These are phyloP conservation scores for Physaria fendleri DNA, from an alignment of 345 rosid species.

Conservation along the genomic window DNA sequence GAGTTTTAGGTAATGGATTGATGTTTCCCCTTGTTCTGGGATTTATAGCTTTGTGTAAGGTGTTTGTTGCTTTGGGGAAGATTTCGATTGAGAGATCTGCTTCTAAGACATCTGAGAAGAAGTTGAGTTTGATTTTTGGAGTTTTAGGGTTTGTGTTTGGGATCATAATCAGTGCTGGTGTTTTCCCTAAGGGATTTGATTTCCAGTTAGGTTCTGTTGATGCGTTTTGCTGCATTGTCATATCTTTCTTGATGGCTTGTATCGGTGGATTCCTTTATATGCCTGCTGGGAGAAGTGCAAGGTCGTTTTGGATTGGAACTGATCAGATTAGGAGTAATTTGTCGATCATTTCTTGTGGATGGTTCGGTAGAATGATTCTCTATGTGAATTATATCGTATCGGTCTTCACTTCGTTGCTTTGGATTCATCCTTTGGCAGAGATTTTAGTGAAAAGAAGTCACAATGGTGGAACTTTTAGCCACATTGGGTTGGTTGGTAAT, in stretches of 20 bases:
- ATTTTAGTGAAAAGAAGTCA: conserved; percentile 36
- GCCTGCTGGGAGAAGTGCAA: conserved; percentile 68
- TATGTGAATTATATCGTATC: conserved; percentile 40
- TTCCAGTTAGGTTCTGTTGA: conserved; percentile 53
- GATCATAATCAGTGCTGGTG: conserved; percentile 42
- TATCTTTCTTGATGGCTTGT: conserved; percentile 57
- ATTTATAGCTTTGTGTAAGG: conserved; percentile 40
- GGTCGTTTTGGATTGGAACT: conserved; percentile 91
- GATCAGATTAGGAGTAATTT: conserved; percentile 70
- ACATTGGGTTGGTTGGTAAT: conserved; percentile 46
- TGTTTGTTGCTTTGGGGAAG: conserved; percentile 41
- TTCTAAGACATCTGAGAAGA: conserved; percentile 77
- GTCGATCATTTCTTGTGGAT: conserved; percentile 67
- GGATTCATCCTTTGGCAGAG: conserved; percentile 69
- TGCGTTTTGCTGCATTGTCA: conserved; percentile 42
- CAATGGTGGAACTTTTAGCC: background rate
- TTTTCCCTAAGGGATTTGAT: conserved; percentile 41
- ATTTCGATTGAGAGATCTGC: conserved; percentile 76
- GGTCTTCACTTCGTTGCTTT: conserved; percentile 63
- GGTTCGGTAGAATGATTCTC: conserved; percentile 62
- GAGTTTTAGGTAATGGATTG: conserved; percentile 50
- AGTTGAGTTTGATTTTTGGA: conserved; percentile 47
- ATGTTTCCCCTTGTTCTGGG: conserved; percentile 52
- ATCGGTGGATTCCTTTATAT: conserved; percentile 54
- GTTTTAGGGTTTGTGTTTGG: conserved; percentile 55